A percentile compares a stretch with the other conserved stretches of the same genome.
phyloP scores from a whole-genome alignment of 495 filamentous ascomycete species.

The Pseudotulostoma volvatum region DNA sequence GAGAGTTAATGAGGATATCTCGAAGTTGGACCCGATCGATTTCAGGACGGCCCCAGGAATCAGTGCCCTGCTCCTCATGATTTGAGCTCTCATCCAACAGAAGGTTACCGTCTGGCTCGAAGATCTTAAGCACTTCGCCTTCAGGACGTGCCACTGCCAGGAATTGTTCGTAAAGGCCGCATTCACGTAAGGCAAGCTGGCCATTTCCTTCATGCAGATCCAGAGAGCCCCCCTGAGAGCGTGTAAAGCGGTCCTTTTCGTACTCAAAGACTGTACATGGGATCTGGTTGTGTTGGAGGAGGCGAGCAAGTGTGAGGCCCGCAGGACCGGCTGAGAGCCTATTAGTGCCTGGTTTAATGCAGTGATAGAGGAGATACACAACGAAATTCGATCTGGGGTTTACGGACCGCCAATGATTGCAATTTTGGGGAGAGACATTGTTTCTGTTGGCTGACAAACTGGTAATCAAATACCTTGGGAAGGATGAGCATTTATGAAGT shows the following conservation, averaged over 20 bases:
- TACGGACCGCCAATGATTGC: too few species aligned
- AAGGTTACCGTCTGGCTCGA: conserved; percentile 15
- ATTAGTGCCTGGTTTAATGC: neutral
- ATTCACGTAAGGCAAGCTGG: conserved; percentile 34
- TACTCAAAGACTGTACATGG: conserved; percentile 37
- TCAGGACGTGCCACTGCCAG: conserved; percentile 21
- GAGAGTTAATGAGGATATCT: conserved; percentile 14
- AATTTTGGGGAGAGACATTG: neutral
- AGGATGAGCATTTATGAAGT: too few species aligned
- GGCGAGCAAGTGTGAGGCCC: conserved; percentile 38
- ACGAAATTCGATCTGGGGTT: too few species aligned
- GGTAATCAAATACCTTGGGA: too few species aligned
- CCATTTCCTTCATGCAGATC: conserved; percentile 38
- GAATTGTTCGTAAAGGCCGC: conserved; percentile 34
- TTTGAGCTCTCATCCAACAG: neutral
- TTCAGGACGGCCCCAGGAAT: conserved; percentile 11
- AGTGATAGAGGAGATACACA: neutral
- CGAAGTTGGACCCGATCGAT: conserved; percentile 16
- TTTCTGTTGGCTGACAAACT: too few species aligned
- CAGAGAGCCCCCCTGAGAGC: conserved; percentile 36
- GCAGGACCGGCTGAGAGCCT: conserved; percentile 30
- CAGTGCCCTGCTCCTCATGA: neutral
- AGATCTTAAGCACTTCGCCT: conserved; percentile 21
- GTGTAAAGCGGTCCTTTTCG: conserved; percentile 13
- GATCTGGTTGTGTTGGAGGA: conserved; percentile 33